A percentile compares a stretch with the other conserved stretches of the same genome.
These are phyloP conservation scores for peach (Prunus persica) DNA, from an alignment of 306 rosid species.

Conservation along the genomic window Prunus_persica_NCBIv2 NC_034011.1:18887001-18887500, in stretches of 20 bases:
- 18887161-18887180: neutral
- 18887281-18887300: constrained; percentile 63
- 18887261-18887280: constrained; percentile 92
- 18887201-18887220: neutral
- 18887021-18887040: accelerated
- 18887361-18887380: constrained; percentile 70
- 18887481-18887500: neutral
- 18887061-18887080: too few species aligned
- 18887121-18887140: too few species aligned
- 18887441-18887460: neutral
- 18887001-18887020: neutral
- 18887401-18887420: neutral
- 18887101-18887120: too few species aligned
- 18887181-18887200: neutral
- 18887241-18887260: constrained; percentile 22
- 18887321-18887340: constrained; percentile 82
- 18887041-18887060: too few species aligned
- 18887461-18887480: neutral
- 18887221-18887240: constrained; percentile 13
- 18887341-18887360: constrained; percentile 71
- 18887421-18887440: neutral
- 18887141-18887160: neutral
- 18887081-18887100: too few species aligned
- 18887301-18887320: constrained; percentile 61
- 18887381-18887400: constrained; percentile 52